Evolutionary conservation across 768 basidiomycete genomes (phyloP), one percentile per base, ranked within the genome.

Genomic region (Tremella fuciformis): DNA sequence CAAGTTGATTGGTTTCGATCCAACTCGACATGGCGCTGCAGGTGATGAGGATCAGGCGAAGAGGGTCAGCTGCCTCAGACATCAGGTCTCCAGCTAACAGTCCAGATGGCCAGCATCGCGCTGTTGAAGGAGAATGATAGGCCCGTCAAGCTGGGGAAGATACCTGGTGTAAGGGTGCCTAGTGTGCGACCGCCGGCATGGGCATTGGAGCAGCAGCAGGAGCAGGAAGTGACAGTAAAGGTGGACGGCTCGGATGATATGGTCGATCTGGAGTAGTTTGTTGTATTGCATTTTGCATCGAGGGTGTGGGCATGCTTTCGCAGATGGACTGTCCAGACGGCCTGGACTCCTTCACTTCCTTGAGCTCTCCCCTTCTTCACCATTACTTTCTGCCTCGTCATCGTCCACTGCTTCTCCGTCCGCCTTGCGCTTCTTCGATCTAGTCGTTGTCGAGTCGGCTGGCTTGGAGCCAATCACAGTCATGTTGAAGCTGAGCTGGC

Each of bases 1-100:
- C 46, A 66, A 65, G 59, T 49, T 49, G 41, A 70, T 76, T 18
- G 75, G 75, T 1, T 76, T 70, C 53, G 71, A 76, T 67, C 75
- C 75, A 11, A 69, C 65, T 8, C 34, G 53, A 11, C 46, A 59
- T 18, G 26, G 50, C 13, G 38, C 38, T 4, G 24, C 34, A n/a
- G 41, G 40, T 13, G 34, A 34, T 26, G 56, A 55, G n/a, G 26
- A 42, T 22, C 18, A 18, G 40, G n/a, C 40, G 22, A 57, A 42
- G 39, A 38, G 16, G 24, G 34, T 25, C 15, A 52, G 51, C 38
- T 8, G 16, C 15, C 13, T 3, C 8, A 8, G 29, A 37, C 8
- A 18, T 26, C 26, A 38, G 3, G 51, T 6, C 8, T 3, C 11
- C 9, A 8, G 22, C 51, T 52, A 29, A 52, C 22, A 38, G 8